Evolutionary conservation across 2,329 filamentous ascomycete genomes (phyloP).

Genomic region (Dendryphion nanum): DNA sequence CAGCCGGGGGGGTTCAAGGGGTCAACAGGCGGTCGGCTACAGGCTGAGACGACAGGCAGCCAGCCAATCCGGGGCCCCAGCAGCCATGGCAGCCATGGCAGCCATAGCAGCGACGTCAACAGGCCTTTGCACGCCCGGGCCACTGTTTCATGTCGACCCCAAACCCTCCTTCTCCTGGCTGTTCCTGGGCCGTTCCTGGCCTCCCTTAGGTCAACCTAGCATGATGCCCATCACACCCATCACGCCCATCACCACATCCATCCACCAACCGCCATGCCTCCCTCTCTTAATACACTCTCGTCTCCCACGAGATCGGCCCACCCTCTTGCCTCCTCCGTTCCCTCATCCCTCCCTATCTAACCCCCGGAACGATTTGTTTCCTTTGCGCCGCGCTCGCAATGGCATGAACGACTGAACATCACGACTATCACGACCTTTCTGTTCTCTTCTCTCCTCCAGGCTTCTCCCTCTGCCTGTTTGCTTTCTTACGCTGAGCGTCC

Average conservation of each 20-base stretch:
- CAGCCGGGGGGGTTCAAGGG: too few relatives aligned
- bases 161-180: too few relatives aligned
- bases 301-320: conserved; percentile 21
- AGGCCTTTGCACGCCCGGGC: too few relatives aligned
- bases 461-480: conserved; percentile 12
- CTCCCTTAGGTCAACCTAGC: too few relatives aligned
- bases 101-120: too few relatives aligned
- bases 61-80: too few relatives aligned
- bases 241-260: conserved; percentile 8
- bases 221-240: not conserved
- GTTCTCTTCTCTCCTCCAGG: conserved; percentile 6
- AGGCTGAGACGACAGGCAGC: too few relatives aligned
- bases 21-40: too few relatives aligned
- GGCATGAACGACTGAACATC: conserved; percentile 28
- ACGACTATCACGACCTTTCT: conserved; percentile 15
- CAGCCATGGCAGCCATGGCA: too few relatives aligned
- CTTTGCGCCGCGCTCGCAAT: conserved; percentile 10
- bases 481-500: conserved; percentile 26
- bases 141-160: too few relatives aligned
- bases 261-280: conserved; percentile 16
- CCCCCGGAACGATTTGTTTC: conserved; percentile 4
- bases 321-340: conserved; percentile 16
- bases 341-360: too few relatives aligned
- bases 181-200: too few relatives aligned
- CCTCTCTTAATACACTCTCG: conserved; percentile 7